A percentile compares a stretch with the other conserved stretches of the same genome.
These are phyloP conservation scores for Lactarius evosmus DNA, from an alignment of 768 basidiomycete genomes.

Conservation along the genomic window DNA sequence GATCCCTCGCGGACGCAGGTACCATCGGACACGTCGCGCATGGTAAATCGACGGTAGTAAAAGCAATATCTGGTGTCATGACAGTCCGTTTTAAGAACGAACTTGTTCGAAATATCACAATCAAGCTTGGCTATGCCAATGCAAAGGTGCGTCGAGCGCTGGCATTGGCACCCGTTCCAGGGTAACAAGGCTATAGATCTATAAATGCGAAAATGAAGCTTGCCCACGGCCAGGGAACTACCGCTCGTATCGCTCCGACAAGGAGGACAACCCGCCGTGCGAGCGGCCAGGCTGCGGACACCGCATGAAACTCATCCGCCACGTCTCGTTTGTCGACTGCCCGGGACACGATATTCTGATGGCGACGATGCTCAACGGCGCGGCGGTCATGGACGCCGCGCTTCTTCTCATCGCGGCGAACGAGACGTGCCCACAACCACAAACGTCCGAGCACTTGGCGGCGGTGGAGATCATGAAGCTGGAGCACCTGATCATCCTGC, in stretches of 20 bases:
- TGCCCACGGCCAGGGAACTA: constrained; percentile 95
- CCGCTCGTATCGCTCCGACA: constrained; percentile 88
- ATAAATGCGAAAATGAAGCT: constrained; percentile 92
- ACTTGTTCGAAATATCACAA: constrained; percentile 97
- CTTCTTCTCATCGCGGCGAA: constrained; percentile 94
- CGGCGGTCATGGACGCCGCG: constrained; percentile 99
- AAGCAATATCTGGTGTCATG: constrained; percentile 97
- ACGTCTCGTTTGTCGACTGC: constrained; percentile 98
- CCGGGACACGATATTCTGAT: constrained; percentile 99
- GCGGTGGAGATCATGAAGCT: constrained; percentile 99
- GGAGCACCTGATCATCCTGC: constrained; percentile 94
- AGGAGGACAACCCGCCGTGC: constrained; percentile 91
- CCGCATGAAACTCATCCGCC: constrained; percentile 87
- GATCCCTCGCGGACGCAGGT: constrained; percentile 44
- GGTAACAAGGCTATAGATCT: constrained; percentile 62
- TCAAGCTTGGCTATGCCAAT: constrained; percentile 98
- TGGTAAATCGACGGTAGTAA: constrained; percentile 94
- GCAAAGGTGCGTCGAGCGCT: constrained; percentile 69
- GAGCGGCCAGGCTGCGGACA: constrained; percentile 90
- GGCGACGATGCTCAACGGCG: constrained; percentile 99
- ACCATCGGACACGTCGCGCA: constrained; percentile 99
- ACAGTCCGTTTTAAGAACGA: constrained; percentile 99
- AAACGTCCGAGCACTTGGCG: constrained; percentile 97
- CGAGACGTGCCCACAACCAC: constrained; percentile 98
- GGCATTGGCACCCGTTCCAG: neutral